These are phyloP conservation scores for Rheum nobile DNA, from an alignment of 148 eudicot genomes.

Conservation along the genomic window DNA sequence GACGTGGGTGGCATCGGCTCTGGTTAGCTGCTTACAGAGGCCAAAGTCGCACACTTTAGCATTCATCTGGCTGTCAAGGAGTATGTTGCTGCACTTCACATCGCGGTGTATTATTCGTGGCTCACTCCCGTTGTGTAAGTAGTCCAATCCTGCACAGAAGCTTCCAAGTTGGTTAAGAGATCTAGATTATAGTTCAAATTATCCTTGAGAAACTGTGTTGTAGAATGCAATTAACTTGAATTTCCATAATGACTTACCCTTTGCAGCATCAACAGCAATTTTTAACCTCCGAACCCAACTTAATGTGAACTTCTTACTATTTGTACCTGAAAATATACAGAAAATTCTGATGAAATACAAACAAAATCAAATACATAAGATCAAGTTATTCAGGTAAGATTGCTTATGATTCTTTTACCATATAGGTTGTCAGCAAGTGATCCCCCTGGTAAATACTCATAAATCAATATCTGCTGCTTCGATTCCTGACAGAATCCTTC, in stretches of 20 bases:
- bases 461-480: conserved; percentile 71
- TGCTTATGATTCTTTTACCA: conserved; percentile 31
- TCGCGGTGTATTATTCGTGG: conserved; percentile 78
- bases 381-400: neutral
- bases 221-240: neutral
- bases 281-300: conserved; percentile 78
- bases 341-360: neutral
- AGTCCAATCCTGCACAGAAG: conserved; percentile 48
- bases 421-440: conserved; percentile 78
- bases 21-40: conserved; percentile 52
- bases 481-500: conserved; percentile 72
- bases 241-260: conserved; percentile 29
- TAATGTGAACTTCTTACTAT: conserved; percentile 42
- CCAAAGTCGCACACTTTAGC: conserved; percentile 82
- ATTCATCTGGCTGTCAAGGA: conserved; percentile 62
- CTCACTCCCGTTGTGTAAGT: conserved; percentile 65
- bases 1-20: conserved; percentile 52
- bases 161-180: conserved; percentile 5
- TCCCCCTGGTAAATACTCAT: conserved; percentile 77
- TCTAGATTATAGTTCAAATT: no score
- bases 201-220: no score
- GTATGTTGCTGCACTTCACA: conserved; percentile 79
- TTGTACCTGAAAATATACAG: conserved; percentile 29
- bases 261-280: conserved; percentile 85
- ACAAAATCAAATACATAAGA: neutral